Evolutionary conservation across 164 flowering plant species (phyloP), one percentile per base, ranked within the genome.

Genomic region (Cinnamomum chago): DNA sequence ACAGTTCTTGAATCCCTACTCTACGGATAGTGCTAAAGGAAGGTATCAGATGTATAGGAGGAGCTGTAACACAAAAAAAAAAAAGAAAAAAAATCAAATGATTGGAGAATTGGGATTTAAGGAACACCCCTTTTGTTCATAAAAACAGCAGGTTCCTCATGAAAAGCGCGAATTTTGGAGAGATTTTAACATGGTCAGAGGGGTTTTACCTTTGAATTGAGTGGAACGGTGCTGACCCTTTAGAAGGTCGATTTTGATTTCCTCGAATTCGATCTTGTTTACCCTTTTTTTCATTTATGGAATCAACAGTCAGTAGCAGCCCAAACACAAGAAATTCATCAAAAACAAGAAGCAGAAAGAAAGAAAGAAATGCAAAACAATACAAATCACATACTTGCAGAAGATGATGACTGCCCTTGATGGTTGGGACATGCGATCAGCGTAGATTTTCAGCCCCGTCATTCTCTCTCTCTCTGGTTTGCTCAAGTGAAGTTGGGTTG

Each of bases 361-460:
- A 3, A 15, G n/a, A 70, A 25, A 14, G n/a, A 65, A 18, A 47
- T 13, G 17, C 35, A 64, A 25, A 12, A 50, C 27, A 50, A 23
- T 12, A 24, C 20, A 22, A 33, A 47, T 35, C 22, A 18, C 40
- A 62, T 81, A 94, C 98, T 89, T 92, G 98, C 94, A 91, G 87
- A 94, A 94, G 82, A 94, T 83, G 30, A 94, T 50, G 64, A 94
- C 67, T 0, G 95, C 97, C 0, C 98, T 90, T 23, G 94, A 85
- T 17, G 98, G 98, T 76, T 94, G 98, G 18, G 98, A 94, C 85
- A 90, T 74, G 3, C 92, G 87, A 79, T 90, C 95, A 1, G 75
- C 92, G 65, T 90, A 92, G 2, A 94, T 67, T 75, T 88, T 86
- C 51, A 94, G 88, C 79, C 10, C 70, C 85, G 70, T 78, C 65